phyloP scores from a whole-genome alignment of 495 filamentous ascomycete species.

The Annulohypoxylon maeteangense region DNA sequence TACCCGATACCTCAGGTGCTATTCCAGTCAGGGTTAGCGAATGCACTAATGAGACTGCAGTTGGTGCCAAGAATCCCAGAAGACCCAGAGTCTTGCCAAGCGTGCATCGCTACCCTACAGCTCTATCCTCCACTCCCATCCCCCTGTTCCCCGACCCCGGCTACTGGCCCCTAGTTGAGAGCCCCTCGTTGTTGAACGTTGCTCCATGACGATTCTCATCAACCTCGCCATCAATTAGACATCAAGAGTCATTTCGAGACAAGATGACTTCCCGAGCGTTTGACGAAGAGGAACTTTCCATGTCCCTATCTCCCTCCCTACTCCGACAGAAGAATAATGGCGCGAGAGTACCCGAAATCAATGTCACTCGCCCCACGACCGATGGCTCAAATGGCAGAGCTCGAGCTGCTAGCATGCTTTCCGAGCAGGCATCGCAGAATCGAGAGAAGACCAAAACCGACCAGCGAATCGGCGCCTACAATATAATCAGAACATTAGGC shows the following conservation, averaged over 20 bases:
- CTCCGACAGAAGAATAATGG: constrained; percentile 63
- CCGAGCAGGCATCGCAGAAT: constrained; percentile 45
- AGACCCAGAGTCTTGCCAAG: constrained; percentile 25
- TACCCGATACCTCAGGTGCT: too few relatives aligned
- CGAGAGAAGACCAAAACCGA: constrained; percentile 66
- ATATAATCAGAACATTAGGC: constrained; percentile 87
- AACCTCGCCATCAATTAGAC: constrained; percentile 34
- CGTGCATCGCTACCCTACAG: constrained; percentile 11
- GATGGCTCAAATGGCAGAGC: constrained; percentile 51
- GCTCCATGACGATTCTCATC: constrained; percentile 42
- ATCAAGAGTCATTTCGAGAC: constrained; percentile 15
- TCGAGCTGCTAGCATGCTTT: constrained; percentile 47
- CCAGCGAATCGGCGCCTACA: constrained; percentile 89
- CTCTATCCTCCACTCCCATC: constrained; percentile 21
- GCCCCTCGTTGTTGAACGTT: constrained; percentile 42
- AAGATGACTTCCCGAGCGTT: constrained; percentile 66
- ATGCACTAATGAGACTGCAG: constrained; percentile 9
- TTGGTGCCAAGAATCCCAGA: constrained; percentile 18
- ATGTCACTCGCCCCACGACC: constrained; percentile 51
- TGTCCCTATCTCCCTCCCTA: constrained; percentile 77
- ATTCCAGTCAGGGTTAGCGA: background rate
- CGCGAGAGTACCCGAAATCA: constrained; percentile 45
- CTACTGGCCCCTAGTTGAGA: constrained; percentile 26
- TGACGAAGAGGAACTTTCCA: constrained; percentile 92
- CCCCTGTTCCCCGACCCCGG: constrained; percentile 33